A percentile compares a stretch with the other conserved stretches of the same genome.
These are phyloP conservation scores for Solidago caesia DNA, from an alignment of 129 eudicot genomes.

Conservation along the genomic window DNA sequence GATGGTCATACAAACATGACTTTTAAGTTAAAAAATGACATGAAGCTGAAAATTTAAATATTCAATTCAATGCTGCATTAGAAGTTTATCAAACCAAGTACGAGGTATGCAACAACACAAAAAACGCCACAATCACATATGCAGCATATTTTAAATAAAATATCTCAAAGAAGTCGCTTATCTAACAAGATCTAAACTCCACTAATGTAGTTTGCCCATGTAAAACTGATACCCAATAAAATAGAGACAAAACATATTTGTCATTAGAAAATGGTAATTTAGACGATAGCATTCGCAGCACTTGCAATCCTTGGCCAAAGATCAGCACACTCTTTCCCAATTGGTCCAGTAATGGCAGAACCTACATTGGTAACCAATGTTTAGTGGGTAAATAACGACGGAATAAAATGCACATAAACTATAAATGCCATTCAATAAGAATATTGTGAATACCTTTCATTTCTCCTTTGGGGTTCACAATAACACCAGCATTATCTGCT, in stretches of 20 bases:
- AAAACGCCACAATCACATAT: background rate
- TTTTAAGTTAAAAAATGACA: no score
- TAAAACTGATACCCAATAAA: background rate
- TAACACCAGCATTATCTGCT: constrained; percentile 75
- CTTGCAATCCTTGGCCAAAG: constrained; percentile 71
- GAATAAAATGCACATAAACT: background rate
- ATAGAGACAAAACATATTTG: background rate
- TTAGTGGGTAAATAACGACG: background rate
- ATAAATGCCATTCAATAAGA: background rate
- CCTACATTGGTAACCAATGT: constrained; percentile 22
- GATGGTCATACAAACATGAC: no score
- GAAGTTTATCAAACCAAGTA: no score
- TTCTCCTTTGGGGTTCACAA: constrained; percentile 69
- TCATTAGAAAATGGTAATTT: background rate
- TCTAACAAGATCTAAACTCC: background rate
- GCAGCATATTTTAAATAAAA: no score
- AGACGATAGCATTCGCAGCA: constrained; percentile 71
- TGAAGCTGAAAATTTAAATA: no score
- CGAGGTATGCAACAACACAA: no score
- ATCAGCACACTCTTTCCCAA: constrained; percentile 80
- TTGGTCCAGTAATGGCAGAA: constrained; percentile 73
- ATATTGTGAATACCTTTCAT: constrained; percentile 50
- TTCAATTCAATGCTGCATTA: no score
- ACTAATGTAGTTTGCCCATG: constrained; percentile 2
- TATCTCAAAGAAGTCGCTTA: background rate